These are phyloP conservation scores for Anaeramoeba flamelloides DNA, from an alignment of 78 protist genomes.

Conservation along the genomic window DNA sequence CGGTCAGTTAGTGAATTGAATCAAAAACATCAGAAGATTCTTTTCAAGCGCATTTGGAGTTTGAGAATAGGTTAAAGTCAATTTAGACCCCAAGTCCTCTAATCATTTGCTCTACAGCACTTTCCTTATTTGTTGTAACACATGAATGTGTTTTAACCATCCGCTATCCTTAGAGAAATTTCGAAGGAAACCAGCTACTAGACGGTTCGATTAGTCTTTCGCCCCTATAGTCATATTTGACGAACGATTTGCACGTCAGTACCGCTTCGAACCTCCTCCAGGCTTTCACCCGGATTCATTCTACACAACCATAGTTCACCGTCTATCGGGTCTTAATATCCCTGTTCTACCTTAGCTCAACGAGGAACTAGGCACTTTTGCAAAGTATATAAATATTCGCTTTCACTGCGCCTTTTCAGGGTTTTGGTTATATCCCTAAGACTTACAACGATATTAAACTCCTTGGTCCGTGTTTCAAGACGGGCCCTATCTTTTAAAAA, in stretches of 20 bases:
- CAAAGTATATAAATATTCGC: constrained; percentile 15
- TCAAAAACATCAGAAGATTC: constrained; percentile 8
- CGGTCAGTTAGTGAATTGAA: constrained; percentile 12
- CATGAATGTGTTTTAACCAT: constrained; percentile 10
- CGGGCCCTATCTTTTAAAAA: constrained; percentile 44
- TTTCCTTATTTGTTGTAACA: constrained; percentile 16
- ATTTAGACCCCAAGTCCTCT: constrained; percentile 41
- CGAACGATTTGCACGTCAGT: constrained; percentile 81
- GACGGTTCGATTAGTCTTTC: constrained; percentile 77
- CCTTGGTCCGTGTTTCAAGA: constrained; percentile 91
- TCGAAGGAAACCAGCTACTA: constrained; percentile 86
- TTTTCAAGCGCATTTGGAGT: constrained; percentile 39
- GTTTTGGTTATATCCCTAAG: constrained; percentile 23
- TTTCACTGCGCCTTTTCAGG: constrained; percentile 42
- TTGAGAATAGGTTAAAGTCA: constrained; percentile 52
- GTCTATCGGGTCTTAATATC: constrained; percentile 8
- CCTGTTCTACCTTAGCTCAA: neutral
- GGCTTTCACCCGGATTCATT: constrained; percentile 36
- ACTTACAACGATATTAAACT: constrained; percentile 66
- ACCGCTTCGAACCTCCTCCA: constrained; percentile 69
- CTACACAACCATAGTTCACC: constrained; percentile 2
- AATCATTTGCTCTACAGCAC: constrained; percentile 63
- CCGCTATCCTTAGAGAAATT: constrained; percentile 72
- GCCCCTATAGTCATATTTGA: constrained; percentile 75
- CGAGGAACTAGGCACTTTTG: neutral